Percentiles rank a stretch among this genome's conserved stretches.
Evolutionary conservation across 148 eudicot genomes (phyloP).

Genomic region (Silene latifolia): DNA sequence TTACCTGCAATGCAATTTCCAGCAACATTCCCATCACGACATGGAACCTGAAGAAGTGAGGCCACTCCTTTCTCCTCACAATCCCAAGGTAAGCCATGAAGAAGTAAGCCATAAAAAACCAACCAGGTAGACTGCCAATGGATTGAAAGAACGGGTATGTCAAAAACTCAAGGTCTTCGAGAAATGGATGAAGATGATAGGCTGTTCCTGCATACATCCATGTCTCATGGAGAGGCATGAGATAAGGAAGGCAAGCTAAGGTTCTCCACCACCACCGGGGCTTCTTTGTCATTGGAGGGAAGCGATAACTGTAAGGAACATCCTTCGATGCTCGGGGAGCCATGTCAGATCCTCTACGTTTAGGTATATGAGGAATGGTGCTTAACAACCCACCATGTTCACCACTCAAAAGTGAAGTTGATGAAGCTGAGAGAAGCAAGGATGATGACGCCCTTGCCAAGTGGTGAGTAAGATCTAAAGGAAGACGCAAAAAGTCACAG

Average conservation of each 20-base stretch:
- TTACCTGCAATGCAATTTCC: conserved; percentile 69
- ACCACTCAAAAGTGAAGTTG: conserved; percentile 43
- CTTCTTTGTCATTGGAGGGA: conserved; percentile 65
- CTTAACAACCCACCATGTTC: conserved; percentile 35
- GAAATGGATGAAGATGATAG: conserved; percentile 67
- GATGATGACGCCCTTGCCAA: conserved; percentile 32
- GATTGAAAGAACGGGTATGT: conserved; percentile 62
- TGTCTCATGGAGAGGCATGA: conserved; percentile 78
- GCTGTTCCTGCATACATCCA: conserved; percentile 90
- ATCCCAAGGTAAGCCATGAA: conserved; percentile 64
- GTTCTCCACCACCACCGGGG: conserved; percentile 92
- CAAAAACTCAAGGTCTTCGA: conserved; percentile 58
- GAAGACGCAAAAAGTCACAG: background rate
- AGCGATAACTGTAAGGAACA: conserved; percentile 54
- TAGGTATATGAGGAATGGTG: conserved; percentile 35
- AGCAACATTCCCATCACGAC: conserved; percentile 80
- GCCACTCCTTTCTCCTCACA: conserved; percentile 86
- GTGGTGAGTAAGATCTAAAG: background rate
- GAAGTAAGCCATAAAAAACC: conserved; percentile 75
- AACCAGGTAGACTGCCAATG: conserved; percentile 58
- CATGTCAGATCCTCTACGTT: conserved; percentile 2
- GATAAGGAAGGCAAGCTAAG: conserved; percentile 71
- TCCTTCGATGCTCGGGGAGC: conserved; percentile 59
- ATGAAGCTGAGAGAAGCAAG: conserved; percentile 38
- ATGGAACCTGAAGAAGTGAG: conserved; percentile 91